A percentile compares a stretch with the other conserved stretches of the same genome.
Evolutionary conservation across 495 filamentous ascomycete genomes (phyloP).

Genomic region (Xylaria palmicola): DNA sequence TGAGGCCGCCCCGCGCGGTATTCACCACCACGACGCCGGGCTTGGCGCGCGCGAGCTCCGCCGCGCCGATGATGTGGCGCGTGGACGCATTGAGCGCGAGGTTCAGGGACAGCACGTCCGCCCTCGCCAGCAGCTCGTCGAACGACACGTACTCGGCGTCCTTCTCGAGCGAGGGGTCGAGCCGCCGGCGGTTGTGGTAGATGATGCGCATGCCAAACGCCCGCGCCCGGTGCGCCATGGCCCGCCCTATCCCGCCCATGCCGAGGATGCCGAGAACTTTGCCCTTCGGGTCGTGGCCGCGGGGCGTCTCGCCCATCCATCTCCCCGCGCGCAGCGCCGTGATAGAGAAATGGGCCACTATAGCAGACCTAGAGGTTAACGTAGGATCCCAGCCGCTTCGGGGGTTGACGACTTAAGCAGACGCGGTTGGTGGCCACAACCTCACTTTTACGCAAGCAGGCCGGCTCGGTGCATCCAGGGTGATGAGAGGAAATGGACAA

Average conservation of each 20-base stretch:
- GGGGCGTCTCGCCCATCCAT: slow-evolving; percentile 45
- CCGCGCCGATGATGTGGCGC: slow-evolving; percentile 63
- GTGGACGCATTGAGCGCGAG: slow-evolving; percentile 65
- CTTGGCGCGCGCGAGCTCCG: slow-evolving; percentile 70
- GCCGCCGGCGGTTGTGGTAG: slow-evolving; percentile 66
- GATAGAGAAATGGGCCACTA: slow-evolving; percentile 57
- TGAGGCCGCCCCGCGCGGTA: slow-evolving; percentile 69
- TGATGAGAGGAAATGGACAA: neutral
- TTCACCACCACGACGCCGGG: slow-evolving; percentile 70
- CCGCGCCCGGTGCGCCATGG: slow-evolving; percentile 49
- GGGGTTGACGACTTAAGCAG: too few species aligned
- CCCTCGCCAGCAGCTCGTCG: slow-evolving; percentile 60
- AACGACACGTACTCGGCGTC: slow-evolving; percentile 60
- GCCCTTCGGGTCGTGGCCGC: slow-evolving; percentile 68
- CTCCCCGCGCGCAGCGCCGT: slow-evolving; percentile 59
- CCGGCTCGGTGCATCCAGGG: neutral
- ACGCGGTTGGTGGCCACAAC: neutral
- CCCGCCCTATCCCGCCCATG: slow-evolving; percentile 82
- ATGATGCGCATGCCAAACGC: slow-evolving; percentile 70
- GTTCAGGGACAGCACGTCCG: slow-evolving; percentile 69
- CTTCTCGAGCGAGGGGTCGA: slow-evolving; percentile 46
- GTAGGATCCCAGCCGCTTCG: neutral
- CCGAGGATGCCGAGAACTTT: slow-evolving; percentile 79
- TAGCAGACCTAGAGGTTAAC: neutral
- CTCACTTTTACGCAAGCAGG: too few species aligned